Base-by-base conservation (phyloP, 129 eudicot genomes). In the Logfia minima region DNA sequence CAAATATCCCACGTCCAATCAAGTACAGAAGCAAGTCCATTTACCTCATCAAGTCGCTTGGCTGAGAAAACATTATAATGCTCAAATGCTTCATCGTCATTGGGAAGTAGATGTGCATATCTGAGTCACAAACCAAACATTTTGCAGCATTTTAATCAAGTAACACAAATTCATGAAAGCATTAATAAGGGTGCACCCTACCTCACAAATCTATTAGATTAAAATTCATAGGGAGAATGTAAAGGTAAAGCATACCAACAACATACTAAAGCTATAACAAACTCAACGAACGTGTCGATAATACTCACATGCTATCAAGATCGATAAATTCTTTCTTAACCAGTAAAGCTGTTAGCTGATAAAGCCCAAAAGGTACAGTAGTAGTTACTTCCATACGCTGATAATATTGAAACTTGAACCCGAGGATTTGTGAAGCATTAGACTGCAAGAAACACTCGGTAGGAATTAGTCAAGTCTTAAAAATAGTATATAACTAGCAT, bases 361-460 rank as follows among this genome's bases (percentile, higher is more conserved):
- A 95, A 77, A 95, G 96, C 72, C 95, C 96, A 71, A 79, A 85
- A 23, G 97, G 99, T 60, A 85, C 97, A 78, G 87, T 79, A 80
- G 32, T 52, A 76, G 83, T 83, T 17, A 91, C 89, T 79, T 95
- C 99, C 87, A 85, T 78, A 31, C 95, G 96, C 82, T 92, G 99
- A 75, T 92, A 90, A 81, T 89, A 92, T 52, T 95, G 99, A 59
- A 95, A 95, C 88, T 95, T 95, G 79, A 90, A 92, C 70, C 99
- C 97, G 43, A 95, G 96, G 80, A 95, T 92, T 80, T 95, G 97
- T 24, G 99, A 92, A 63, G 99, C 97, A 73, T 95, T 94, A 31
- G 96, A 95, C 99, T 95, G 97, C 87, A 91, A 72, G 19, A 87
- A 72, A 58, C 78, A 71, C 39, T 31, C 41, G 19, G n/a, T 21